Percentiles rank a stretch among this genome's conserved stretches.
phyloP scores from a whole-genome alignment of 1,284 basidiomycete genomes.

The Cutaneotrichosporon dermatis region DNA sequence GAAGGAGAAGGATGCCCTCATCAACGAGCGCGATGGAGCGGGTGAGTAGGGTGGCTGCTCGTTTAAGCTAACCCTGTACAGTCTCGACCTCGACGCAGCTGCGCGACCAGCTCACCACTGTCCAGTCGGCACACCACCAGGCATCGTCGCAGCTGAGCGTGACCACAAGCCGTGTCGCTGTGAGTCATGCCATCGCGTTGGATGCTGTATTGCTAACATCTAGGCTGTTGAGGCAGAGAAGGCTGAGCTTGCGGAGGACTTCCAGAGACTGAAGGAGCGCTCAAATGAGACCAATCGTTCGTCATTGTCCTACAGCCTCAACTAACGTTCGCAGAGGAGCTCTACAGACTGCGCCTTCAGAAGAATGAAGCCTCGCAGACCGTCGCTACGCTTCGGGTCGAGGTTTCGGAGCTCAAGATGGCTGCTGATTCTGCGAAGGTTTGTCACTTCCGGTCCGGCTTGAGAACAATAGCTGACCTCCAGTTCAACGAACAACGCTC shows the following conservation, averaged over 20 bases:
- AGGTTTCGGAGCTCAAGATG: constrained; percentile 83
- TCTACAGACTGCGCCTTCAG: constrained; percentile 37
- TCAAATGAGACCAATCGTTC: constrained; percentile 30
- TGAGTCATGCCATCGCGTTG: constrained; percentile 13
- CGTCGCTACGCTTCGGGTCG: constrained; percentile 76
- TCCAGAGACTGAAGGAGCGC: constrained; percentile 36
- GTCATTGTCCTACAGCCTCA: constrained; percentile 1
- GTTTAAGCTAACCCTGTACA: constrained; percentile 5
- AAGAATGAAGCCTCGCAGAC: constrained; percentile 52
- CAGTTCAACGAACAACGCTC: constrained; percentile 44
- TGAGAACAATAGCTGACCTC: background rate
- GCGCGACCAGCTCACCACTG: constrained; percentile 34
- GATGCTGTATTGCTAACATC: background rate
- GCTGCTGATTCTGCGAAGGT: constrained; percentile 46
- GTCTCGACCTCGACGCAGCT: constrained; percentile 38
- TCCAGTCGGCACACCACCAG: constrained; percentile 36
- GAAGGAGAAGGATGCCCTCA: constrained; percentile 27
- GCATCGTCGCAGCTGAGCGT: constrained; percentile 34
- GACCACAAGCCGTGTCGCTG: constrained; percentile 34
- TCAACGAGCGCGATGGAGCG: constrained; percentile 32
- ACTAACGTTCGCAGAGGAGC: constrained; percentile 34
- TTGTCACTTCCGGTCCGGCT: background rate
- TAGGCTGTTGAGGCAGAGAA: constrained; percentile 43
- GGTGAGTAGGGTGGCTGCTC: constrained; percentile 20
- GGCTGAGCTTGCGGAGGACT: constrained; percentile 40